phyloP scores from a whole-genome alignment of 768 basidiomycete genomes.

The Trametes elegans region DNA sequence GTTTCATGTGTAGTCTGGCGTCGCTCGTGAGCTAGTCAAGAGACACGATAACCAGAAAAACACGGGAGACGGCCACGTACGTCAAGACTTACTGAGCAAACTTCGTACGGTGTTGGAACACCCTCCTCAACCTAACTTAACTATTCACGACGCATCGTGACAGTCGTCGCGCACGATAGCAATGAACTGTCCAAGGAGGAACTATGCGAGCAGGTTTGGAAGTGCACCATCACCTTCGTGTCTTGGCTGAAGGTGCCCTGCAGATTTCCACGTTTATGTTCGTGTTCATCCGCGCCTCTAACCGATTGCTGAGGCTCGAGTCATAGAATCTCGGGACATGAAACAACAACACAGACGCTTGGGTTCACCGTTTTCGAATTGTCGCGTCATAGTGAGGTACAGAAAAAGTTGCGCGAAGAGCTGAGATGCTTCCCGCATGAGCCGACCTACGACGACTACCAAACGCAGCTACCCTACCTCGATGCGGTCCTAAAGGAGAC shows the following conservation, averaged over 20 bases:
- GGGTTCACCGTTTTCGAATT: constrained; percentile 36
- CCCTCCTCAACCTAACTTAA: neutral
- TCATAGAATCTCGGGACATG: constrained; percentile 37
- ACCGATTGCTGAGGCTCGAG: neutral
- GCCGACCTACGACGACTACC: constrained; percentile 33
- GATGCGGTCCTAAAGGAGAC: constrained; percentile 58
- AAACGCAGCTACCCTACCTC: constrained; percentile 43
- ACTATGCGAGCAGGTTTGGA: constrained; percentile 6
- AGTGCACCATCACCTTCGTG: neutral
- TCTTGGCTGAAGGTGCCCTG: neutral
- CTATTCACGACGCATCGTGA: no score
- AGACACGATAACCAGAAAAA: neutral
- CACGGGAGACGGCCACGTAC: no score
- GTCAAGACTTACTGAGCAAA: constrained; percentile 9
- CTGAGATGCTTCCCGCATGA: constrained; percentile 28
- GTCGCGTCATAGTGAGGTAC: constrained; percentile 34
- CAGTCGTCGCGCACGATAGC: neutral
- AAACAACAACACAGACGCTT: constrained; percentile 36
- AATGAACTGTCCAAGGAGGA: neutral
- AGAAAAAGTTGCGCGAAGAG: constrained; percentile 37
- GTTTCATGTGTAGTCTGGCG: neutral
- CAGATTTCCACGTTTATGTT: constrained; percentile 34
- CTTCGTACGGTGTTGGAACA: constrained; percentile 8
- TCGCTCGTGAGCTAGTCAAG: constrained; percentile 2
- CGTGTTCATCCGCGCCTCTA: neutral